Percentiles rank a stretch among this genome's conserved stretches.
phyloP scores from a whole-genome alignment of 768 basidiomycete species.

The Phylloporus scabripes region DNA sequence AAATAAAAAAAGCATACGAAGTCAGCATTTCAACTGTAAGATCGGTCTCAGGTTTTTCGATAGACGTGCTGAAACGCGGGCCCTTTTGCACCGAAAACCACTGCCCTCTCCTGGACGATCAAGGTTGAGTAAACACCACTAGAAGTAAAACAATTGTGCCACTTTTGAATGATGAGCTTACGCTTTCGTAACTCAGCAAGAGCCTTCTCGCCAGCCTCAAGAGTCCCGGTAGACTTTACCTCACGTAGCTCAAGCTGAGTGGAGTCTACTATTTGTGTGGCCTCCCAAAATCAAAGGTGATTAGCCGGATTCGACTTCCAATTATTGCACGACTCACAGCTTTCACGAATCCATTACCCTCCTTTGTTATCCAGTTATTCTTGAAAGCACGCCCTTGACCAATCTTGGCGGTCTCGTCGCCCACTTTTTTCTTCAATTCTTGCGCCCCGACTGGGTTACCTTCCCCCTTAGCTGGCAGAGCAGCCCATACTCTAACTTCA shows the following conservation, averaged over 20 bases:
- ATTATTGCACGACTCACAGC: constrained; percentile 47
- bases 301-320: background rate
- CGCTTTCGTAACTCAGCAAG: constrained; percentile 88
- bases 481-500: constrained; percentile 92
- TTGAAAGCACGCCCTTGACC: constrained; percentile 97
- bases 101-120: constrained; percentile 71
- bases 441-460: constrained; percentile 60
- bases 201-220: constrained; percentile 71
- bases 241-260: constrained; percentile 73
- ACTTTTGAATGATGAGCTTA: constrained; percentile 85
- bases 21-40: constrained; percentile 92
- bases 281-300: constrained; percentile 37
- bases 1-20: constrained; percentile 49
- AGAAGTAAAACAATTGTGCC: background rate
- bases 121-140: constrained; percentile 2
- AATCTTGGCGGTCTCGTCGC: constrained; percentile 85
- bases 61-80: constrained; percentile 79
- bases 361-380: constrained; percentile 93
- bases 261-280: constrained; percentile 58
- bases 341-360: constrained; percentile 82
- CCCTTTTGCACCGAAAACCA: constrained; percentile 93
- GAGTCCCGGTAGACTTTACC: constrained; percentile 65
- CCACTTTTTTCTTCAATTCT: constrained; percentile 70
- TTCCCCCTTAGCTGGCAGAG: constrained; percentile 64
- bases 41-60: constrained; percentile 92